Evolutionary conservation across 2,329 filamentous ascomycete species (phyloP).

Genomic region (Tolypocladium amazonense): DNA sequence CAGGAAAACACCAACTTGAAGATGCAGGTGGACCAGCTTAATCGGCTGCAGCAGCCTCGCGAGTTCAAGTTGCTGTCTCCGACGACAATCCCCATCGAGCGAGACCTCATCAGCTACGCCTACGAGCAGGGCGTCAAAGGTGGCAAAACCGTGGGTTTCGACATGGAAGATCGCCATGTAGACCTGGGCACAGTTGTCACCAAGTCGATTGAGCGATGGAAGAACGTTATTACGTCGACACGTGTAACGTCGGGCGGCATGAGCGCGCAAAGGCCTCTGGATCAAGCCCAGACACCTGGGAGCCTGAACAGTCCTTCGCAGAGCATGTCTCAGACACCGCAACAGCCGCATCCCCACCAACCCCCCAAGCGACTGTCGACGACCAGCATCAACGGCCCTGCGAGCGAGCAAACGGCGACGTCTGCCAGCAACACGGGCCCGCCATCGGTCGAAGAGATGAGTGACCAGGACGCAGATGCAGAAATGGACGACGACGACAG

Average conservation of each 20-base stretch:
- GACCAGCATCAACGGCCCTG: conserved; percentile 22
- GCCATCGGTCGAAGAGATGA: conserved; percentile 34
- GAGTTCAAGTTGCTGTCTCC: conserved; percentile 46
- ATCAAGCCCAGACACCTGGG: conserved; percentile 16
- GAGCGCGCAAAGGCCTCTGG: conserved; percentile 37
- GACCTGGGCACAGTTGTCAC: conserved; percentile 42
- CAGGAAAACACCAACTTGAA: conserved; percentile 49
- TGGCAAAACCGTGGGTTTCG: conserved; percentile 31
- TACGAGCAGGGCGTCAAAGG: conserved; percentile 34
- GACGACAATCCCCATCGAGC: conserved; percentile 39
- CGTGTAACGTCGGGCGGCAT: conserved; percentile 34
- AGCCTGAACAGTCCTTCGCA: conserved; percentile 12
- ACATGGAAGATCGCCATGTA: conserved; percentile 37
- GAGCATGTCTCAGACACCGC: conserved; percentile 11
- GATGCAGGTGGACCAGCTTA: conserved; percentile 47
- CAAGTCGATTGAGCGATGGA: conserved; percentile 51
- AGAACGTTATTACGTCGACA: conserved; percentile 44
- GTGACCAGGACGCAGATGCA: conserved; percentile 30
- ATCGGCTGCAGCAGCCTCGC: conserved; percentile 46
- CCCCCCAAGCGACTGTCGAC: conserved; percentile 20
- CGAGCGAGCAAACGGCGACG: conserved; percentile 22
- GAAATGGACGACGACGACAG: conserved; percentile 51
- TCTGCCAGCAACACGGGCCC: conserved; percentile 23
- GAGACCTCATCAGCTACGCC: conserved; percentile 34
- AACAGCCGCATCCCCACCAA: conserved; percentile 10